A percentile compares a stretch with the other conserved stretches of the same genome.
Conservation (phyloP, 768 basidiomycete genomes). For the Baorangia bicolor region DNA sequence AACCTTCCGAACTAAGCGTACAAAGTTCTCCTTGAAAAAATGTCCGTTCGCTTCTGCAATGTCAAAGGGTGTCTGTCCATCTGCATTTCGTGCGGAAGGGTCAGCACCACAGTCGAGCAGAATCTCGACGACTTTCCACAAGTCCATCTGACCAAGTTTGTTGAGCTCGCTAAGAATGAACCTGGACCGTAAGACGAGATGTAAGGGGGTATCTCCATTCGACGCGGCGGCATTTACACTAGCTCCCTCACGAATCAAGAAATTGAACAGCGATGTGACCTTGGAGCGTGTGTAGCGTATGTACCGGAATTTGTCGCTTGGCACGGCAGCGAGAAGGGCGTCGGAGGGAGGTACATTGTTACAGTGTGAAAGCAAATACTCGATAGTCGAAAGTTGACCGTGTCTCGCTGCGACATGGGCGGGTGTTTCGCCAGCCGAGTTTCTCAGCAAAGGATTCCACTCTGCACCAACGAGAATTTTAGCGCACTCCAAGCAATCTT, state of each 20-base stretch:
- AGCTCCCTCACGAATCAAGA: background rate
- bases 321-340: background rate
- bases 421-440: background rate
- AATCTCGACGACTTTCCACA: background rate
- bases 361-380: background rate
- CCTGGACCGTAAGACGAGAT: background rate
- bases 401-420: background rate
- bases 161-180: background rate
- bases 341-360: background rate
- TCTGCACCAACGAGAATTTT: background rate
- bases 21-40: background rate
- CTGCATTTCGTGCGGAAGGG: background rate
- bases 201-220: background rate
- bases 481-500: background rate
- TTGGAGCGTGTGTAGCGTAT: rapidly evolving
- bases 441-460: background rate
- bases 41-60: background rate
- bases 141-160: rapidly evolving
- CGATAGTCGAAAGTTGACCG: background rate
- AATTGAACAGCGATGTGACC: background rate
- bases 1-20: background rate
- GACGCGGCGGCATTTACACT: background rate
- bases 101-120: background rate
- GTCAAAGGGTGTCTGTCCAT: background rate
- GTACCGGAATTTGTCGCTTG: background rate